Evolutionary conservation across 2,329 filamentous ascomycete species (phyloP).

Genomic region (Canariomyces notabilis): DNA sequence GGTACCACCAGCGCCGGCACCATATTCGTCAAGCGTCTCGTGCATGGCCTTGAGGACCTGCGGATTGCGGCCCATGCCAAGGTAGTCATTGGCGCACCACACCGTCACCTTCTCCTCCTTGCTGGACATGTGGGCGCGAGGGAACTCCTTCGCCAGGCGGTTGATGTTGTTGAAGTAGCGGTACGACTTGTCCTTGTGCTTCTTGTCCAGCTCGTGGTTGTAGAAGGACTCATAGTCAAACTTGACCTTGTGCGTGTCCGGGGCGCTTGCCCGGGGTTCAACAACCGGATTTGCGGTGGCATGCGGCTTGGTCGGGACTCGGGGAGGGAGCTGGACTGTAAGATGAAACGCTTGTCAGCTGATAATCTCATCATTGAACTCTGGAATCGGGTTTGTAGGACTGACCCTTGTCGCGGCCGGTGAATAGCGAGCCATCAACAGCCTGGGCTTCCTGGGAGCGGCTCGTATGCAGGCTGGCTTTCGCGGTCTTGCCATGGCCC

Average conservation of each 20-base stretch:
- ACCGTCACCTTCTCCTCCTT: conserved; percentile 86
- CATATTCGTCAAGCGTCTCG: conserved; percentile 88
- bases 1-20: conserved; percentile 90
- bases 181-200: conserved; percentile 99
- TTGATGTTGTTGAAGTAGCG: conserved; percentile 99
- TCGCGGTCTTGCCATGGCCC: conserved; percentile 48
- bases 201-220: conserved; percentile 84
- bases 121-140: conserved; percentile 82
- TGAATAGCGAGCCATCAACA: conserved; percentile 54
- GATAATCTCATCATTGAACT: not conserved
- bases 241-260: conserved; percentile 42
- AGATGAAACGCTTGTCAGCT: conserved; percentile 9
- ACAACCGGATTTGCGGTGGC: conserved; percentile 22
- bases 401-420: conserved; percentile 46
- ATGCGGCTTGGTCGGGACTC: conserved; percentile 21
- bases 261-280: conserved; percentile 28
- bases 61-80: conserved; percentile 92
- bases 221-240: conserved; percentile 95
- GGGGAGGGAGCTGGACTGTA: conserved; percentile 34
- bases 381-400: conserved; percentile 7
- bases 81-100: conserved; percentile 99
- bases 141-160: conserved; percentile 91
- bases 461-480: conserved; percentile 78
- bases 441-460: conserved; percentile 71
- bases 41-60: conserved; percentile 90